Evolutionary conservation across 495 filamentous ascomycete species (phyloP).

Genomic region (Delitschia confertaspora): DNA sequence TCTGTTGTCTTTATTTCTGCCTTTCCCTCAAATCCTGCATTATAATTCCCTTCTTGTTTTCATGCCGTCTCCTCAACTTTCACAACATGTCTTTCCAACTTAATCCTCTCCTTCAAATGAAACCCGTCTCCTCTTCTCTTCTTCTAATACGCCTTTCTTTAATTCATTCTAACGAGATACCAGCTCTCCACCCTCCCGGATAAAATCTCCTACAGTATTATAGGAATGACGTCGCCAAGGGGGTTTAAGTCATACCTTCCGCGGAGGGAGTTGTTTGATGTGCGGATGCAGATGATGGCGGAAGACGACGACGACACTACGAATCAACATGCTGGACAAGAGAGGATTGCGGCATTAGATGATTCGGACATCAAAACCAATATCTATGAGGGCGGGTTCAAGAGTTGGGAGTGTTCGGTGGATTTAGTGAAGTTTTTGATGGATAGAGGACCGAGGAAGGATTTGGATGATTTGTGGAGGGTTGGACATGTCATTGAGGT

Average conservation of each 20-base stretch:
- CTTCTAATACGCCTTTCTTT: conserved; percentile 1
- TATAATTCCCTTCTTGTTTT: not conserved
- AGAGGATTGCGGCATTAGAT: conserved; percentile 21
- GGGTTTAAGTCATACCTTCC: conserved; percentile 50
- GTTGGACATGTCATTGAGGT: conserved; percentile 68
- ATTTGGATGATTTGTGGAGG: conserved; percentile 33
- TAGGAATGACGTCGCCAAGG: conserved; percentile 45
- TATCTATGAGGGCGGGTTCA: conserved; percentile 97
- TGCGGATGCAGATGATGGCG: conserved; percentile 86
- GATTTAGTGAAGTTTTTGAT: conserved; percentile 69
- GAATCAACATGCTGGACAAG: conserved; percentile 44
- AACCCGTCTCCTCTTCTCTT: not conserved
- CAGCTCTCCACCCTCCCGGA: conserved; percentile 64
- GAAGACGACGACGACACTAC: conserved; percentile 52
- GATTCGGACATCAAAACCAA: conserved; percentile 79
- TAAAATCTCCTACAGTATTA: conserved; percentile 62
- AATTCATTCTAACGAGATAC: not conserved
- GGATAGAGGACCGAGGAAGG: conserved; percentile 32
- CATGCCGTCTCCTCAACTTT: not conserved
- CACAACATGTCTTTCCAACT: not conserved
- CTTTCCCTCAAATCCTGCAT: not conserved
- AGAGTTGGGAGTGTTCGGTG: conserved; percentile 93
- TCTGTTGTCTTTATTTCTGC: not conserved
- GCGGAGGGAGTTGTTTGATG: conserved; percentile 85
- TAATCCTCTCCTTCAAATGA: conserved; percentile 1